Percentiles rank a stretch among this genome's conserved stretches.
Conservation (phyloP, 768 basidiomycete genomes). For the Myochromella boudieri region DNA sequence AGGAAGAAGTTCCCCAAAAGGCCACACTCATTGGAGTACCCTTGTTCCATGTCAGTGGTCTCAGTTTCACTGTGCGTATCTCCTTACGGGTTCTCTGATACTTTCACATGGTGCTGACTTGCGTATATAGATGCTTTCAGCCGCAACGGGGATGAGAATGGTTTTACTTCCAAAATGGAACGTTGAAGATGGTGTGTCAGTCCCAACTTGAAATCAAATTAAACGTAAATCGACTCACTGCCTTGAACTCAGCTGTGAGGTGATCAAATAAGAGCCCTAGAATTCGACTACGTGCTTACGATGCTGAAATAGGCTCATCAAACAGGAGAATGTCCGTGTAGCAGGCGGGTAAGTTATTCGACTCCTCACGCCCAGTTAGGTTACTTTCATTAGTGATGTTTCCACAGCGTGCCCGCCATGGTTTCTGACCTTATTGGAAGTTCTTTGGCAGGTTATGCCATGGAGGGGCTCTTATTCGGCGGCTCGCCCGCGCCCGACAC, state of each 20-base stretch:
- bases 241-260: slow-evolving; percentile 29
- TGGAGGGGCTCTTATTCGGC: slow-evolving; percentile 52
- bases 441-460: slow-evolving; percentile 40
- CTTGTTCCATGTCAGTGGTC: slow-evolving; percentile 67
- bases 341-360: slow-evolving; percentile 46
- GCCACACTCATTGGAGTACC: slow-evolving; percentile 59
- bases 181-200: slow-evolving; percentile 48
- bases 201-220: no score
- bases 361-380: slow-evolving; percentile 1
- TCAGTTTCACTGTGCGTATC: slow-evolving; percentile 42
- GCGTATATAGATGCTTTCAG: slow-evolving; percentile 47
- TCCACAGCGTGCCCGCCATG: slow-evolving; percentile 57
- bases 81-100: neutral
- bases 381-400: neutral
- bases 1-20: slow-evolving; percentile 42
- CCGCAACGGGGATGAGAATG: slow-evolving; percentile 54
- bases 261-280: no score
- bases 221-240: no score
- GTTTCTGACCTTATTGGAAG: slow-evolving; percentile 61
- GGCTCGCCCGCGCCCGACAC: slow-evolving; percentile 52
- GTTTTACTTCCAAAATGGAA: slow-evolving; percentile 59
- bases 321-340: slow-evolving; percentile 48
- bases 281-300: neutral
- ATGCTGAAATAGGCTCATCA: slow-evolving; percentile 53
- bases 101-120: neutral